A percentile compares a stretch with the other conserved stretches of the same genome.
phyloP scores from a whole-genome alignment of 179 eudicot species.

The Spinacia oleracea region DNA sequence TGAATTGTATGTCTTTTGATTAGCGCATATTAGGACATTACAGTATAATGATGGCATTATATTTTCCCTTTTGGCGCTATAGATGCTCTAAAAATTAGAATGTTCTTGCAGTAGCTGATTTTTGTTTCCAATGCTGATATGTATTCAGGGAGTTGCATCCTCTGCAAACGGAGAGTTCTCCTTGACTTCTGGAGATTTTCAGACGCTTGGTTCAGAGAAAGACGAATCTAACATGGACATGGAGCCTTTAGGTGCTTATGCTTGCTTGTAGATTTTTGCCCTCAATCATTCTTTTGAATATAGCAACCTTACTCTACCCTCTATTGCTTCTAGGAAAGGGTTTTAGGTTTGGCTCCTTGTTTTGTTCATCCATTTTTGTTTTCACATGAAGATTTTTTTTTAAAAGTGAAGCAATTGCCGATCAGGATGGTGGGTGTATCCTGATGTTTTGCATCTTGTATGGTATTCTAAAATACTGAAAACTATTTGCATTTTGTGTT shows the following conservation, averaged over 20 bases:
- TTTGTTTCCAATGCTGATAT: slow-evolving; percentile 17
- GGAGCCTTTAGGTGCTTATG: slow-evolving; percentile 55
- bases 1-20: slow-evolving; percentile 1
- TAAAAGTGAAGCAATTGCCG: not conserved
- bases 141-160: slow-evolving; percentile 52
- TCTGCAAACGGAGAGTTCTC: slow-evolving; percentile 60
- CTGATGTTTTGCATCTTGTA: not conserved
- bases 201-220: slow-evolving; percentile 87
- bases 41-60: not conserved
- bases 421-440: not conserved
- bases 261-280: slow-evolving; percentile 18
- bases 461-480: not conserved
- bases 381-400: not conserved
- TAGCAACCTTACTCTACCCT: not conserved
- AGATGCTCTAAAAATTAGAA: not conserved
- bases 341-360: slow-evolving; percentile 3
- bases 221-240: slow-evolving; percentile 51
- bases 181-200: slow-evolving; percentile 89
- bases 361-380: not conserved
- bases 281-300: slow-evolving; percentile 12
- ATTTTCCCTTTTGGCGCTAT: not conserved
- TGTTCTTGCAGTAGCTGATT: not conserved
- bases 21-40: not conserved
- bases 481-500: not conserved
- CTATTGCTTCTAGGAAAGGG: slow-evolving; percentile 9